Evolutionary conservation across 2,329 filamentous ascomycete species (phyloP).

Genomic region (Pseudocercospora crystallina): DNA sequence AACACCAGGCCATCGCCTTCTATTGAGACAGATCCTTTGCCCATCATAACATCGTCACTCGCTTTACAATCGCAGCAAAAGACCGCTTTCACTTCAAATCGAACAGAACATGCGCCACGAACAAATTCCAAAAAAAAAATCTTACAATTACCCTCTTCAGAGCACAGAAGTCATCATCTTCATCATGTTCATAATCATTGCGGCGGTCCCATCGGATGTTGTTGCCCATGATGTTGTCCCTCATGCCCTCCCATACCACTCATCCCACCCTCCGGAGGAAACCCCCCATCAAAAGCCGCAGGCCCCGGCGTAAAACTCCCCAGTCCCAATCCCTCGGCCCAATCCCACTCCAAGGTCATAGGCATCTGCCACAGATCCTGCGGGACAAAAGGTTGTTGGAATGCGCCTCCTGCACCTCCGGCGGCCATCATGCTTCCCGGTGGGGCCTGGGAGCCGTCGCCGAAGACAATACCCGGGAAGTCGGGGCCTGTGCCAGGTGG

Average conservation of each 20-base stretch:
- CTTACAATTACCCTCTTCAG: no score
- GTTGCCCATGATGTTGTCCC: no score
- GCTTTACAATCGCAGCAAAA: no score
- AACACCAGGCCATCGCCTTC: no score
- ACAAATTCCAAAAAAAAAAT: no score
- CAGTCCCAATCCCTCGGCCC: slow-evolving; percentile 51
- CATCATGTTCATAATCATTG: no score
- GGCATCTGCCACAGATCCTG: slow-evolving; percentile 95
- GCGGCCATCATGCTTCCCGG: not conserved
- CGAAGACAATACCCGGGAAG: slow-evolving; percentile 17
- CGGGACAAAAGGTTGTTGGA: slow-evolving; percentile 84
- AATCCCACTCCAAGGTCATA: slow-evolving; percentile 93
- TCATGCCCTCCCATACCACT: no score
- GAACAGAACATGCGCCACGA: no score
- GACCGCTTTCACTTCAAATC: no score
- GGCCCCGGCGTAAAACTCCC: slow-evolving; percentile 33
- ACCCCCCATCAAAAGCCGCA: slow-evolving; percentile 9
- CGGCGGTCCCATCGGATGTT: slow-evolving; percentile 6
- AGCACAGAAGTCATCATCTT: no score
- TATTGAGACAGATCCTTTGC: no score
- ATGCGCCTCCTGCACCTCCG: slow-evolving; percentile 39
- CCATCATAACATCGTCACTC: no score
- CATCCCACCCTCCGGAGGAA: not conserved
- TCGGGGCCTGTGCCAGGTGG: slow-evolving; percentile 13
- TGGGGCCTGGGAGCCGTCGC: not conserved